Conservation (phyloP, 805 yeast genomes). For the Monosporozyma aquatica region DNA sequence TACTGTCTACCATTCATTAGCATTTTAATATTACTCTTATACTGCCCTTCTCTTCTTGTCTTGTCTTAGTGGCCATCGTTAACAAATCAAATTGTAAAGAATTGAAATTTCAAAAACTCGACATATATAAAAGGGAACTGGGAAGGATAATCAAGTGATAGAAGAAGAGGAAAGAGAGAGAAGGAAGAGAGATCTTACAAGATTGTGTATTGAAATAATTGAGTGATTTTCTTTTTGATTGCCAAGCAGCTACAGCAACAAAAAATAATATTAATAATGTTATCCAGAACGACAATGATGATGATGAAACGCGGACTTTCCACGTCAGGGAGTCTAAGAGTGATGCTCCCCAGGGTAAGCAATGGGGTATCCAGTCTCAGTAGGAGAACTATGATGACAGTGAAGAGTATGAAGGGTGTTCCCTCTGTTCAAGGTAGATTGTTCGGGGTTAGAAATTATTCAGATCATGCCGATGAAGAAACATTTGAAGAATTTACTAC, state of each 20-base stretch:
- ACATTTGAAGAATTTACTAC: conserved; percentile 88
- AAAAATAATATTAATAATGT: conserved; percentile 4
- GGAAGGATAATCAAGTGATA: no score
- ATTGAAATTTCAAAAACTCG: not conserved
- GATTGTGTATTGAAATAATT: no score
- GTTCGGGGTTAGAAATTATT: conserved; percentile 51
- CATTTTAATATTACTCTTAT: not conserved
- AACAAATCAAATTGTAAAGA: conserved; percentile 2
- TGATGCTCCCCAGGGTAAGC: no score
- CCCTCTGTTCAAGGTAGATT: no score
- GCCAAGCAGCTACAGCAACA: not conserved
- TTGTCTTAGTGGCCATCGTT: no score
- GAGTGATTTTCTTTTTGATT: no score
- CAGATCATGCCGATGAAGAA: conserved; percentile 78
- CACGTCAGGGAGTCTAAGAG: conserved; percentile 11
- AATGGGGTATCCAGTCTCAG: no score
- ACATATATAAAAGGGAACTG: not conserved
- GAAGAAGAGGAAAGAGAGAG: no score
- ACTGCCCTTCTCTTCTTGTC: not conserved
- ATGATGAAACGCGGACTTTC: conserved; percentile 13
- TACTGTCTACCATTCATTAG: not conserved
- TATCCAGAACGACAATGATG: conserved; percentile 14
- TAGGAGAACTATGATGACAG: no score
- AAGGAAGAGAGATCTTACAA: no score
- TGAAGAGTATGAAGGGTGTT: no score